Percentiles rank a stretch among this genome's conserved stretches.
These are phyloP conservation scores for Lolium multiflorum DNA, from an alignment of 176 grass and related monocot species.

Conservation along the genomic window DNA sequence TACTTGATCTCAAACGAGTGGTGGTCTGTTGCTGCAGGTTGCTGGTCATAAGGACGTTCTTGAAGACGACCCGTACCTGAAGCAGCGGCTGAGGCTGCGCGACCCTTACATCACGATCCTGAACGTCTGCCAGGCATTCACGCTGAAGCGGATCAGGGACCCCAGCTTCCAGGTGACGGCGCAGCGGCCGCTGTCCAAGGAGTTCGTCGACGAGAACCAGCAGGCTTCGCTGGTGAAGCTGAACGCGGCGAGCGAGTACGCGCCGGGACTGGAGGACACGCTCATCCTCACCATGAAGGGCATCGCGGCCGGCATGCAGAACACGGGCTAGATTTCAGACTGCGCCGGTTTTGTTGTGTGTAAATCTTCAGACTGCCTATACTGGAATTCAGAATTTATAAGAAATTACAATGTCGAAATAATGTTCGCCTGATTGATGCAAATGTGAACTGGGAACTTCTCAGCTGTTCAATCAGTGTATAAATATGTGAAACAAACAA, in stretches of 20 bases:
- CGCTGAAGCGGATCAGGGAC: slow-evolving; percentile 68
- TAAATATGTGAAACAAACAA: not conserved
- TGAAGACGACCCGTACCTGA: slow-evolving; percentile 59
- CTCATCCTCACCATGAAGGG: slow-evolving; percentile 93
- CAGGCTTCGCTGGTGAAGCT: slow-evolving; percentile 56
- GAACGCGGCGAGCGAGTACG: slow-evolving; percentile 66
- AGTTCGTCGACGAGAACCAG: slow-evolving; percentile 44
- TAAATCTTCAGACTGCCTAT: not conserved
- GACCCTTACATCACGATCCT: slow-evolving; percentile 70
- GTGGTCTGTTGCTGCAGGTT: slow-evolving; percentile 37
- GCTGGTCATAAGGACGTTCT: slow-evolving; percentile 64
- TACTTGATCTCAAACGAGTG: not conserved
- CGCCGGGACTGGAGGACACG: slow-evolving; percentile 70
- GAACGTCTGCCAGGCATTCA: slow-evolving; percentile 75
- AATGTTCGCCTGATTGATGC: not conserved
- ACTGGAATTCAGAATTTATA: not conserved
- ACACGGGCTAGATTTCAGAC: slow-evolving; percentile 62
- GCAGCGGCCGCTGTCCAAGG: slow-evolving; percentile 49
- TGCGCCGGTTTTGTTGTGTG: not conserved
- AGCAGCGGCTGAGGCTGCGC: slow-evolving; percentile 59
- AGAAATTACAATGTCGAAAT: not conserved
- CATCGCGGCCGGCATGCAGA: slow-evolving; percentile 88
- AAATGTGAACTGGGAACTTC: not conserved
- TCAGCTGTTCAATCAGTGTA: not conserved
- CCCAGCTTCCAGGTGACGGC: slow-evolving; percentile 38